Conservation (phyloP, 2,329 filamentous ascomycete genomes). For the Endothia cerciana region DNA sequence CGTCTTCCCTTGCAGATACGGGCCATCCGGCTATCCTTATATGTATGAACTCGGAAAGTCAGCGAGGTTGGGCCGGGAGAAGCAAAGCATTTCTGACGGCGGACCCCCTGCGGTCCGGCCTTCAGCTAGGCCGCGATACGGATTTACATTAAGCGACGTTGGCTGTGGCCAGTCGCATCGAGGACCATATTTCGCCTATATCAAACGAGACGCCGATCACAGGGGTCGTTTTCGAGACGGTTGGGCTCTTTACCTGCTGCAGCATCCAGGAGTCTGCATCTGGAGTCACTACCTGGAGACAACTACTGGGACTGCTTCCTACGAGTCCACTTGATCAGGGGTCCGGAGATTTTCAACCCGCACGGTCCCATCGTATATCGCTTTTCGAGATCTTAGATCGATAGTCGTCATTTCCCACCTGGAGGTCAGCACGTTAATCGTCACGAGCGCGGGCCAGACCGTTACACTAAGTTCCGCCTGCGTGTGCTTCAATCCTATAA, state of each 20-base stretch:
- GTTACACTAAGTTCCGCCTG: neutral
- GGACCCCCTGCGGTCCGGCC: neutral
- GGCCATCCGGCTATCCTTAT: conserved; percentile 14
- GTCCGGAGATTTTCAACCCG: neutral
- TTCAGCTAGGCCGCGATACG: neutral
- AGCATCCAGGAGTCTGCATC: neutral
- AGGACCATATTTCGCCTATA: neutral
- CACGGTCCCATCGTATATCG: neutral
- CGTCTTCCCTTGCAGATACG: conserved; percentile 22
- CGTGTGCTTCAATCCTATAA: neutral
- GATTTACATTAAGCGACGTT: neutral
- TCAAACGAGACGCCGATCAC: conserved; percentile 3
- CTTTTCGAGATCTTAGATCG: neutral
- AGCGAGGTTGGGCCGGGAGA: conserved; percentile 10
- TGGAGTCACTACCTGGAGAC: neutral
- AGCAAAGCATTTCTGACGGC: conserved; percentile 1
- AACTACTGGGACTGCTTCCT: neutral
- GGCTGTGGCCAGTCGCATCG: conserved; percentile 3
- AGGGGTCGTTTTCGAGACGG: conserved; percentile 6
- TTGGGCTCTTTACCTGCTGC: neutral
- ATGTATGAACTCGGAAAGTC: conserved; percentile 13
- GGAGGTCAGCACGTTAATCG: conserved; percentile 9
- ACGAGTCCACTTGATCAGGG: neutral
- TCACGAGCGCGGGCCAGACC: neutral
- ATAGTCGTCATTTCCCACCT: neutral